These are phyloP conservation scores for Solanum megistacrolobum DNA, from an alignment of 257 asterid species.

Conservation along the genomic window DNA sequence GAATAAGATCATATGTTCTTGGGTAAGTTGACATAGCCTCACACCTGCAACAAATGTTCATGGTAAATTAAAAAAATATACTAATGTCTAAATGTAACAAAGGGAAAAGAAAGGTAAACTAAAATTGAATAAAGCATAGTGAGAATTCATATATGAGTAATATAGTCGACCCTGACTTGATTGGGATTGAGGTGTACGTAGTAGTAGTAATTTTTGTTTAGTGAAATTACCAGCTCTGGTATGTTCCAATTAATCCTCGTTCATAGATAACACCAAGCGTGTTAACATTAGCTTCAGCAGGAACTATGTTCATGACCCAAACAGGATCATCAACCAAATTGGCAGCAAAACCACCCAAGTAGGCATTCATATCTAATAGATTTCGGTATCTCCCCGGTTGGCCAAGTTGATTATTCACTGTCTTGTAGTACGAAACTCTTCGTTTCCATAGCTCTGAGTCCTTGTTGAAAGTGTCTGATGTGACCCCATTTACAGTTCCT, in stretches of 20 bases:
- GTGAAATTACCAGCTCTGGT: conserved; percentile 57
- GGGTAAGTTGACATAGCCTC: conserved; percentile 98
- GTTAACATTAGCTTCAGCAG: conserved; percentile 48
- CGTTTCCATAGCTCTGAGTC: conserved; percentile 55
- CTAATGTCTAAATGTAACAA: neutral
- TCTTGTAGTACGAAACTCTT: conserved; percentile 62
- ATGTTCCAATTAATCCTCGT: conserved; percentile 80
- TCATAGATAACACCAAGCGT: conserved; percentile 72
- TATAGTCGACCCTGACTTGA: neutral
- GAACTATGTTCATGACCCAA: conserved; percentile 88
- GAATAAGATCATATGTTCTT: conserved; percentile 79
- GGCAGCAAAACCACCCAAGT: conserved; percentile 85
- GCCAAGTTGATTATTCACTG: conserved; percentile 45
- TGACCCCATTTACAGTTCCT: conserved; percentile 42
- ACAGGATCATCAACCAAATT: conserved; percentile 43
- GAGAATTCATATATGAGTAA: neutral
- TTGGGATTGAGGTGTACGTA: neutral
- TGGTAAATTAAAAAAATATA: neutral
- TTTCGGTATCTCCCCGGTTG: conserved; percentile 65
- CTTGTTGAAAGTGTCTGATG: conserved; percentile 20
- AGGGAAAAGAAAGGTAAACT: neutral
- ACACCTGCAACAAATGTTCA: conserved; percentile 37
- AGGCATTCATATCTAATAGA: conserved; percentile 74
- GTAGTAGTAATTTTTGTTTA: neutral
- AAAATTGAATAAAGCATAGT: neutral